Conservation (phyloP, 345 rosid genomes). For the Linum tenue region DNA sequence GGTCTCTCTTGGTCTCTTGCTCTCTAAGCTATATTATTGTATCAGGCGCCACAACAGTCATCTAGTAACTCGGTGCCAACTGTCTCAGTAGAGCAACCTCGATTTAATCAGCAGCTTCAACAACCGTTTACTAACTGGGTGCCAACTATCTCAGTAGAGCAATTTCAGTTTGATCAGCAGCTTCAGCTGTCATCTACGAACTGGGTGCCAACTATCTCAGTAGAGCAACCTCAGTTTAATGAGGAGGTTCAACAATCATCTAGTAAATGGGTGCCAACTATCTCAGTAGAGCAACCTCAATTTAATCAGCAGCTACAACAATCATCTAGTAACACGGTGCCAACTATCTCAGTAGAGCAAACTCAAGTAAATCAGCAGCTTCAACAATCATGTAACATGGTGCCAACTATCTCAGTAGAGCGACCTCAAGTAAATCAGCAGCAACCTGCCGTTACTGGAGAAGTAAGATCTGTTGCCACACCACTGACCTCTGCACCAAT, state of each 20-base stretch:
- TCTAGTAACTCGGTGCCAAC: too few relatives aligned
- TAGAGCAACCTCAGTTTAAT: slow-evolving; percentile 34
- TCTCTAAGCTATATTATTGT: slow-evolving; percentile 2
- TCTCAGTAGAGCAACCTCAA: slow-evolving; percentile 34
- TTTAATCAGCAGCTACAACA: slow-evolving; percentile 40
- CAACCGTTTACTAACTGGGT: slow-evolving; percentile 14
- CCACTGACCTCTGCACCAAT: slow-evolving; percentile 45
- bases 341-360: slow-evolving; percentile 29
- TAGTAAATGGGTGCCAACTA: slow-evolving; percentile 1
- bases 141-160: slow-evolving; percentile 27
- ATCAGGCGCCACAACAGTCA: slow-evolving; percentile 33
- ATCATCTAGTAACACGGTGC: slow-evolving; percentile 8
- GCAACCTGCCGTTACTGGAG: slow-evolving; percentile 13
- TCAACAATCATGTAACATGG: slow-evolving; percentile 26
- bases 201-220: slow-evolving; percentile 13
- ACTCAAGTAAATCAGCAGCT: slow-evolving; percentile 36
- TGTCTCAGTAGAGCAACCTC: too few relatives aligned
- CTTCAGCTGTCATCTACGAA: slow-evolving; percentile 29
- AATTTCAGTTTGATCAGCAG: slow-evolving; percentile 34
- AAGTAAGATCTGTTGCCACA: slow-evolving; percentile 34
- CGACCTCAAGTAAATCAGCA: not conserved
- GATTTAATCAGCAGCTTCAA: not conserved
- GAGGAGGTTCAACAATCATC: slow-evolving; percentile 39
- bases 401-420: too few relatives aligned
- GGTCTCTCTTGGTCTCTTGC: not conserved